phyloP scores from a whole-genome alignment of 768 basidiomycete genomes.

The Podaxis sp. region DNA sequence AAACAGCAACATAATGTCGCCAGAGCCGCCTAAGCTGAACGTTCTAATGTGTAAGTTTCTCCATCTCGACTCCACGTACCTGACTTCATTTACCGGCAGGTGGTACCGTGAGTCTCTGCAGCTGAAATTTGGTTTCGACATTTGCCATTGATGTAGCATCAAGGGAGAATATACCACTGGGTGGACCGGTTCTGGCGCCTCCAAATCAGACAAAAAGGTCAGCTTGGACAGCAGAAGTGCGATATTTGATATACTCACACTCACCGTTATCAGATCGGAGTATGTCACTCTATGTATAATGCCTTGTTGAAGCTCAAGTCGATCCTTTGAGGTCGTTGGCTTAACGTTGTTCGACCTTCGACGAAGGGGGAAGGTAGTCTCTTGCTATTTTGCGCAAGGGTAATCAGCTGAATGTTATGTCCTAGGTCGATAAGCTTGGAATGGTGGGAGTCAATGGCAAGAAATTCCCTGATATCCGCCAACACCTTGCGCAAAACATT shows the following conservation, averaged over 20 bases:
- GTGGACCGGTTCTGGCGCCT: slow-evolving; percentile 90
- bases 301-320: not conserved
- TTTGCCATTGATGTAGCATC: not conserved
- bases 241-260: not conserved
- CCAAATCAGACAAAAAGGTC: slow-evolving; percentile 93
- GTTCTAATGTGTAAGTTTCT: slow-evolving; percentile 71
- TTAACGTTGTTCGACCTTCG: slow-evolving; percentile 89
- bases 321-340: slow-evolving; percentile 67
- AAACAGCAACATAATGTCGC: slow-evolving; percentile 33
- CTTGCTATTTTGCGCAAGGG: not conserved
- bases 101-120: slow-evolving; percentile 31
- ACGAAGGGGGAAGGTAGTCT: slow-evolving; percentile 68
- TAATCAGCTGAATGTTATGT: not conserved
- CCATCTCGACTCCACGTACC: not conserved
- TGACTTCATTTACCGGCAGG: slow-evolving; percentile 25
- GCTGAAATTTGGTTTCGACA: not conserved
- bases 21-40: slow-evolving; percentile 52
- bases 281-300: slow-evolving; percentile 30
- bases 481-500: slow-evolving; percentile 82
- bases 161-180: slow-evolving; percentile 93
- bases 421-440: slow-evolving; percentile 65
- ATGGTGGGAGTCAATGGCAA: slow-evolving; percentile 91
- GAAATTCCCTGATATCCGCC: slow-evolving; percentile 84
- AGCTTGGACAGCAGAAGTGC: slow-evolving; percentile 11
- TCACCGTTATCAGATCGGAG: slow-evolving; percentile 54